Evolutionary conservation across 176 grass and related monocot species (phyloP), one percentile per base, ranked within the genome.

Genomic region (Eleusine coracana): DNA sequence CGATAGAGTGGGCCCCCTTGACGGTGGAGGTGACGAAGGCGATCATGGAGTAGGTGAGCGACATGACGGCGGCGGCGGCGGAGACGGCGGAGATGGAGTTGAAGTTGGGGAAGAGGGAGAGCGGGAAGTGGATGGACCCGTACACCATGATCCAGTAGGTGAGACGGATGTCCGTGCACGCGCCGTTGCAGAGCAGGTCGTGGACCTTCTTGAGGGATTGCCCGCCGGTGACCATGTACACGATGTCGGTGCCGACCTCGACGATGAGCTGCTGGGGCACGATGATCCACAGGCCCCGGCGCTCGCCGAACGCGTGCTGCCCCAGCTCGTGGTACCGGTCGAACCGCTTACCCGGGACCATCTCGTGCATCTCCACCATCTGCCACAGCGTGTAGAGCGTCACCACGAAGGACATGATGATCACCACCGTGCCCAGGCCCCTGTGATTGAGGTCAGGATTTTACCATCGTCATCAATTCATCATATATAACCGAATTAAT

Each of bases 301-400:
- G 81, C 3, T 83, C 71, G 0, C 90, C 90, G 25, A 92, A 92
- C 42, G 73, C 90, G 75, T 93, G 77, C 81, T 93, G 91, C 1
- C 91, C 91, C 2, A 93, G 87, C 81, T 93, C 91, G 46, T 93
- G 91, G 75, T 93, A 93, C 38, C 91, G 54, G 17, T 93, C 87
- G 84, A 93, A 93, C 39, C 91, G 84, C 84, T 87, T 90, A 4
- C 91, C 91, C 4, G 91, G 91, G 9, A 90, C 87, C 42, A 90
- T 70, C 72, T 93, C 91, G 66, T 93, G 91, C 87, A 93, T 93
- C 80, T 93, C 77, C 61, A 93, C 91, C 91, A 93, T 87, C 63
- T 93, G 91, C 91, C 91, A 93, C 4, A 90, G 87, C 18, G 87
- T 90, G 85, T 93, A 93, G 6, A 93, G 80, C 20, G 91, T 93